These are phyloP conservation scores for Diophrys sp. DNA, from an alignment of 73 alveolate species.

Conservation along the genomic window DNA sequence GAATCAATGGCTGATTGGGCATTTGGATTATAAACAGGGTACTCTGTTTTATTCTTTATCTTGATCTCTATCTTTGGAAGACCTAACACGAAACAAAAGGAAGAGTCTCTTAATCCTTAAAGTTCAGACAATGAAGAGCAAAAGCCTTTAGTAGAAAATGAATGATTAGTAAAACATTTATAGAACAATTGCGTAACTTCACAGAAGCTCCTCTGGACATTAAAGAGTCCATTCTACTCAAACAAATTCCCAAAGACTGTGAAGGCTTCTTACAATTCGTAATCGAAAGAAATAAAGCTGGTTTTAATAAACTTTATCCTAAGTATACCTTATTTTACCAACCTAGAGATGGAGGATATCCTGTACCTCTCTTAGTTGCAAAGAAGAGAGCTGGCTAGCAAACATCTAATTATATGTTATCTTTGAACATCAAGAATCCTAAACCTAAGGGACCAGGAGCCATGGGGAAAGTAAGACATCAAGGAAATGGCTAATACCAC, in stretches of 20 bases:
- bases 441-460: not conserved
- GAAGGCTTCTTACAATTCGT: too few relatives aligned
- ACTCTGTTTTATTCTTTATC: too few relatives aligned
- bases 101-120: too few relatives aligned
- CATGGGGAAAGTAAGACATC: constrained; percentile 1
- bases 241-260: not conserved
- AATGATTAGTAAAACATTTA: too few relatives aligned
- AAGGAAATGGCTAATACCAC: not conserved
- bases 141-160: too few relatives aligned
- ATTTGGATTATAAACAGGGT: too few relatives aligned
- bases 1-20: too few relatives aligned
- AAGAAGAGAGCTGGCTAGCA: constrained; percentile 11
- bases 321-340: not conserved
- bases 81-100: too few relatives aligned
- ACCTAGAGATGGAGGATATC: not conserved
- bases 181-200: too few relatives aligned
- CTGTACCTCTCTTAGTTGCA: not conserved
- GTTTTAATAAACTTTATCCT: constrained; percentile 9
- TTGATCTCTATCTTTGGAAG: too few relatives aligned
- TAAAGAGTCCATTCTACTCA: not conserved
- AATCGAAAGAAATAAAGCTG: constrained; percentile 8
- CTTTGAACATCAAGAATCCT: constrained; percentile 6
- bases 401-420: constrained; percentile 6
- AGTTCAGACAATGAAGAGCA: too few relatives aligned
- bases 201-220: too few relatives aligned